A percentile compares a stretch with the other conserved stretches of the same genome.
These are phyloP conservation scores for Fusarium anguioides DNA, from an alignment of 2,329 filamentous ascomycete genomes.

Conservation along the genomic window DNA sequence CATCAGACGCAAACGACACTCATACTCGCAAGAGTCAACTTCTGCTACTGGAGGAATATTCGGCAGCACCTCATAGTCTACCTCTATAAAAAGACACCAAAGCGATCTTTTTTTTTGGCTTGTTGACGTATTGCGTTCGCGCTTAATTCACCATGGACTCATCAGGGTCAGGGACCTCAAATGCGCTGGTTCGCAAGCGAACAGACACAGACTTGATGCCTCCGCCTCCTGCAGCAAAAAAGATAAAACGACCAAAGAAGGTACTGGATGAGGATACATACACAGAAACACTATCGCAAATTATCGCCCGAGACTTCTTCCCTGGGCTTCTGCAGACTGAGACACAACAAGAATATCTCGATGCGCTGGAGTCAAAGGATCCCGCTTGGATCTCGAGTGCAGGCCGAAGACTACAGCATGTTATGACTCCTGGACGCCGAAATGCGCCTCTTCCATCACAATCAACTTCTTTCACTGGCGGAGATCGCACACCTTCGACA, in stretches of 20 bases:
- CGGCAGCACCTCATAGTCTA: neutral
- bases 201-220: slow-evolving; percentile 81
- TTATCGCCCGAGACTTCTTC: slow-evolving; percentile 97
- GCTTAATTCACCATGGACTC: slow-evolving; percentile 51
- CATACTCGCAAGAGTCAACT: neutral
- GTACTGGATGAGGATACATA: slow-evolving; percentile 96
- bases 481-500: slow-evolving; percentile 69
- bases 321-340: slow-evolving; percentile 88
- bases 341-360: slow-evolving; percentile 90
- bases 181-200: slow-evolving; percentile 74
- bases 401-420: slow-evolving; percentile 74
- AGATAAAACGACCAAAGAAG: slow-evolving; percentile 89
- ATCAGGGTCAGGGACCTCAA: slow-evolving; percentile 53
- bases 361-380: slow-evolving; percentile 89
- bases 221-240: slow-evolving; percentile 84
- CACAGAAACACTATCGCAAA: slow-evolving; percentile 88
- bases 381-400: slow-evolving; percentile 87
- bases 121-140: neutral
- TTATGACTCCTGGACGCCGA: slow-evolving; percentile 80
- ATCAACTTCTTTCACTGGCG: slow-evolving; percentile 43
- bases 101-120: neutral
- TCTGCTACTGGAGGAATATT: neutral
- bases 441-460: slow-evolving; percentile 37
- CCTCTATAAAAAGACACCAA: neutral
- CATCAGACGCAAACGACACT: neutral